Conservation (phyloP, 768 basidiomycete species). For the Scleroderma bovista region DNA sequence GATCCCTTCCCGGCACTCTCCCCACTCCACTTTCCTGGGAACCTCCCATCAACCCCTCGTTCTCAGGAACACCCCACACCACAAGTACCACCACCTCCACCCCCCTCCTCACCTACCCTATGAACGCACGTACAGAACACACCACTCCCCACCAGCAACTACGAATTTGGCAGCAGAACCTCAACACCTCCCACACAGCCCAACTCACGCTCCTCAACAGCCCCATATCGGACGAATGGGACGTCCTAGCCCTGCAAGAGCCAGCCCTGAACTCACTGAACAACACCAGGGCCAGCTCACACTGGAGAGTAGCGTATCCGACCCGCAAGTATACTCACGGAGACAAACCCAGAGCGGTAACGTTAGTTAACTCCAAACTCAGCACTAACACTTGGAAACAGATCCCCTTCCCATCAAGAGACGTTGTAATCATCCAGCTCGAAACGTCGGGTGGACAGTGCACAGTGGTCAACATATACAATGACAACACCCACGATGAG, state of each 20-base stretch:
- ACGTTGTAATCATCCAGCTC: slow-evolving; percentile 19
- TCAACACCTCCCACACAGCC: no score
- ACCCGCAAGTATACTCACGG: neutral
- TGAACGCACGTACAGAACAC: no score
- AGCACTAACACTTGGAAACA: slow-evolving; percentile 19
- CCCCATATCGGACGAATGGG: no score
- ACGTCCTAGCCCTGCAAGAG: slow-evolving; percentile 6
- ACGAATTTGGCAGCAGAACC: no score
- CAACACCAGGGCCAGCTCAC: neutral
- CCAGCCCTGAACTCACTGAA: neutral
- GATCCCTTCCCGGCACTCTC: no score
- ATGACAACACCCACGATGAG: slow-evolving; percentile 2
- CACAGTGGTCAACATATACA: slow-evolving; percentile 14
- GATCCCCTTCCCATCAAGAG: slow-evolving; percentile 12
- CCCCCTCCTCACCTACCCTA: no score
- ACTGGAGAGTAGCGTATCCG: neutral
- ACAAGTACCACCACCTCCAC: no score
- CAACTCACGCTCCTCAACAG: no score
- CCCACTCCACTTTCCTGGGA: no score
- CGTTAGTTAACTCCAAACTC: slow-evolving; percentile 12
- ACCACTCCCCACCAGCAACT: no score
- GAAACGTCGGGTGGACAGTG: neutral
- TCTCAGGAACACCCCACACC: no score
- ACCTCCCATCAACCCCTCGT: no score
- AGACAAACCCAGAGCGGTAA: slow-evolving; percentile 8